phyloP scores from a whole-genome alignment of 768 basidiomycete species.

The Chlorophyllum brunneum region DNA sequence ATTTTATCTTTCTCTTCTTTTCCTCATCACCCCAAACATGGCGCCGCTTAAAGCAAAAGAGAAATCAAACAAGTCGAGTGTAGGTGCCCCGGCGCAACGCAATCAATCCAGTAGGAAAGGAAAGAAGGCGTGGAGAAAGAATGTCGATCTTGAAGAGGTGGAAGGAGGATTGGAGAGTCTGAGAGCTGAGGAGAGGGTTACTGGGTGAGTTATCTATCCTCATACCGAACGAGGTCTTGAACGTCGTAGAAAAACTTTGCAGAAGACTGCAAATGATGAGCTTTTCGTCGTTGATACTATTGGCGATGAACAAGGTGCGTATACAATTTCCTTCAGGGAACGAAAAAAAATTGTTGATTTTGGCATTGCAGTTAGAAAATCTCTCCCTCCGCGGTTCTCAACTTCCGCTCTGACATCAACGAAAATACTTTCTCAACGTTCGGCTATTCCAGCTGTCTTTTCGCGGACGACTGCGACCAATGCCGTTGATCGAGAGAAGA shows the following conservation, averaged over 20 bases:
- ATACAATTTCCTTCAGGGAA: background rate
- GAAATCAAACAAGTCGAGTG: conserved; percentile 23
- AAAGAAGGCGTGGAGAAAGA: conserved; percentile 93
- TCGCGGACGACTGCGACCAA: conserved; percentile 44
- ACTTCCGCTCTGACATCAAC: conserved; percentile 56
- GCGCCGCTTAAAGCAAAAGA: conserved; percentile 12
- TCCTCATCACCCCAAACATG: background rate
- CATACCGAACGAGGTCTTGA: background rate
- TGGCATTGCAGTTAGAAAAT: conserved; percentile 48
- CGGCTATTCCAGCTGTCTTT: conserved; percentile 80
- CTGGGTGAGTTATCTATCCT: conserved; percentile 50
- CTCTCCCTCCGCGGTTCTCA: conserved; percentile 48
- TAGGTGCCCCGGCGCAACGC: conserved; percentile 59
- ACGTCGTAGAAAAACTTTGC: conserved; percentile 48
- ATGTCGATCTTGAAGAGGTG: conserved; percentile 79
- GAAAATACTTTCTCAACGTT: conserved; percentile 81
- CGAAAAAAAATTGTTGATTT: background rate
- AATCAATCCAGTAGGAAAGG: conserved; percentile 80
- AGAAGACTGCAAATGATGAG: conserved; percentile 66
- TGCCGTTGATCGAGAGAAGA: conserved; percentile 35
- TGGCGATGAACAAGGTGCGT: conserved; percentile 72
- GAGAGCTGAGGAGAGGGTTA: conserved; percentile 76
- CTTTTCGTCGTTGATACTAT: conserved; percentile 78
- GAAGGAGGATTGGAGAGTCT: conserved; percentile 73
- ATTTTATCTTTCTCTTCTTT: background rate